Evolutionary conservation across 306 rosid genomes (phyloP).

Genomic region (Dicorynia guianensis): DNA sequence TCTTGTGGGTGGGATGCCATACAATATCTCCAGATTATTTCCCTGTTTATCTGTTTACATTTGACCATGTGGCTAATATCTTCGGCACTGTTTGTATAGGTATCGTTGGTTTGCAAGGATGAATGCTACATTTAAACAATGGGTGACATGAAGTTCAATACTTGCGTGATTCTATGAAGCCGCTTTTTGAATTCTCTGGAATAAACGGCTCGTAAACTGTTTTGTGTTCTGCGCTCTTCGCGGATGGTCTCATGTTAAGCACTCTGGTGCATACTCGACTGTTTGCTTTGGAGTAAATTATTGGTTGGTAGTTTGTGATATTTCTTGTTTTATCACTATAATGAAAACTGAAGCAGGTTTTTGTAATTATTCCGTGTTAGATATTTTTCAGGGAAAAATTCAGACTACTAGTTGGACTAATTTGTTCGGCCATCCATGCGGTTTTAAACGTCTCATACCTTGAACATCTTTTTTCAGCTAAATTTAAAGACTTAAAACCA

Average conservation of each 20-base stretch:
- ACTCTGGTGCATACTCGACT: neutral
- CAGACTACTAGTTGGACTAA: neutral
- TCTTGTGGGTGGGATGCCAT: neutral
- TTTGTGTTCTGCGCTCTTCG: neutral
- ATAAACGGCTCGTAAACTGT: slow-evolving; percentile 29
- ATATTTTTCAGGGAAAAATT: no score
- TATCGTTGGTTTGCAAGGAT: slow-evolving; percentile 89
- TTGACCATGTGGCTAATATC: slow-evolving; percentile 18
- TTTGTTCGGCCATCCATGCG: no score
- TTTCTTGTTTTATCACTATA: neutral
- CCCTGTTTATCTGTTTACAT: neutral
- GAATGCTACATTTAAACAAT: slow-evolving; percentile 23
- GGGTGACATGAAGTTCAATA: slow-evolving; percentile 26
- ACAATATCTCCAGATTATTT: slow-evolving; percentile 5
- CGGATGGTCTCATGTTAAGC: neutral
- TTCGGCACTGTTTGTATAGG: slow-evolving; percentile 49
- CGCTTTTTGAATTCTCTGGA: slow-evolving; percentile 29
- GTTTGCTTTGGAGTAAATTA: neutral
- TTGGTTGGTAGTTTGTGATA: neutral
- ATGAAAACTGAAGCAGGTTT: neutral
- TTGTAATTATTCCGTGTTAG: neutral
- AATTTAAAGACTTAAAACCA: no score
- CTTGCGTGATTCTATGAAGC: neutral
- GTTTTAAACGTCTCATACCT: no score
- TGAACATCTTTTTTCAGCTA: no score